Conservation (phyloP, 257 asterid species). For the Fraxinus cuspidata region DNA sequence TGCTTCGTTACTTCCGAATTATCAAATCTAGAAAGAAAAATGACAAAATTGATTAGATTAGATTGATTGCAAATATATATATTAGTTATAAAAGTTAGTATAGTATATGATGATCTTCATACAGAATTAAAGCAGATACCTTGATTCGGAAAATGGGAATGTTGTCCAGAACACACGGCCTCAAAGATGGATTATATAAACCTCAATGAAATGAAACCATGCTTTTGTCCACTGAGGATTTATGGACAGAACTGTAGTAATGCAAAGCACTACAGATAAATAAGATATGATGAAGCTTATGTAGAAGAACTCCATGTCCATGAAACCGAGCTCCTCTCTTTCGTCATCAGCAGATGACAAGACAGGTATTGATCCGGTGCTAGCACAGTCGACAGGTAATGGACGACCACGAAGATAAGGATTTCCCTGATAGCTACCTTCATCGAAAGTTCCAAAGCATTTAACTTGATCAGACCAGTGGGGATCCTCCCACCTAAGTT, state of each 20-base stretch:
- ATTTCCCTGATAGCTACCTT: slow-evolving; percentile 18
- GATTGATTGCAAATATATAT: no score
- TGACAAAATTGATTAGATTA: no score
- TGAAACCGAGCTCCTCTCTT: not conserved
- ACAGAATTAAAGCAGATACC: no score
- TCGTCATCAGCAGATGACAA: not conserved
- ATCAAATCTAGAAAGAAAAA: no score
- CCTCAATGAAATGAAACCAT: slow-evolving; percentile 8
- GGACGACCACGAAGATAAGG: slow-evolving; percentile 18
- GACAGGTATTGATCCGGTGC: not conserved
- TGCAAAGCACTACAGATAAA: not conserved
- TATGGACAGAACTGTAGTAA: slow-evolving; percentile 6
- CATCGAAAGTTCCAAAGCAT: slow-evolving; percentile 1
- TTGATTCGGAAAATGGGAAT: no score
- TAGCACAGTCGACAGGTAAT: not conserved
- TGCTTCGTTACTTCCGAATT: no score
- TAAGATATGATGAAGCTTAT: slow-evolving; percentile 8
- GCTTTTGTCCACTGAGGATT: slow-evolving; percentile 15
- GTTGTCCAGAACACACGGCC: not conserved
- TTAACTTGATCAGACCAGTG: not conserved
- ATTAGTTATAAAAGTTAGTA: no score
- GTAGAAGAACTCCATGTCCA: slow-evolving; percentile 4
- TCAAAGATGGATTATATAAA: not conserved
- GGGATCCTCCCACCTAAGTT: slow-evolving; percentile 17
- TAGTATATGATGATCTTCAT: no score